phyloP scores from a whole-genome alignment of 805 yeast species.

The Hanseniaspora hatyaiensis region DNA sequence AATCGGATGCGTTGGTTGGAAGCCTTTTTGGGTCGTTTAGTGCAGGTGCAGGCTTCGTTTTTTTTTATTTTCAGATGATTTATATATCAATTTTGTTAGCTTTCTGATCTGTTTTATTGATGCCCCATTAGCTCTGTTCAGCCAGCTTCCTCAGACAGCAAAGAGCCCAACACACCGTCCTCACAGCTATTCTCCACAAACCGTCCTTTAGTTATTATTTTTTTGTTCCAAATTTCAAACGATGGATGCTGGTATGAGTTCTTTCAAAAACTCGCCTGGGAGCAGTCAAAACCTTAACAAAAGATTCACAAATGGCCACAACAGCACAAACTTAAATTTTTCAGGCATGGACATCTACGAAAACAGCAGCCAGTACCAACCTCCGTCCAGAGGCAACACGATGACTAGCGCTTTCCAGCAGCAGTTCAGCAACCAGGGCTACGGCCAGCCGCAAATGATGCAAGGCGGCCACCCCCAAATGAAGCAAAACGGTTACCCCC shows the following conservation, averaged over 20 bases:
- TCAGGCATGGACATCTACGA: neutral
- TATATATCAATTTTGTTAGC: too few relatives aligned
- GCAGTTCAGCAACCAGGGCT: conserved; percentile 17
- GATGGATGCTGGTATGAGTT: conserved; percentile 16
- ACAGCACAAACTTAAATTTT: neutral
- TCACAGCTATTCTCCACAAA: neutral
- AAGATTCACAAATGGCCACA: neutral
- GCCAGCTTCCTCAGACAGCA: too few relatives aligned
- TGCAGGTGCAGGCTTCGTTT: too few relatives aligned
- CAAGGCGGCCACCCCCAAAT: too few relatives aligned
- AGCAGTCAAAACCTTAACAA: neutral
- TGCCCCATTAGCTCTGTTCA: too few relatives aligned
- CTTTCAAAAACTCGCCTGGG: neutral
- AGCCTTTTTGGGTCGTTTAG: too few relatives aligned
- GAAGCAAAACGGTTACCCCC: too few relatives aligned
- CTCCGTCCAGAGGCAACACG: conserved; percentile 8
- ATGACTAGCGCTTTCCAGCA: conserved; percentile 2
- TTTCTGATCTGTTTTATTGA: too few relatives aligned
- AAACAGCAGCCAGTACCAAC: neutral
- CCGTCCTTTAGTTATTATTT: neutral
- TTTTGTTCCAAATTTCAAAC: neutral
- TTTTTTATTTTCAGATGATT: too few relatives aligned
- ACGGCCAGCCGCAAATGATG: conserved; percentile 8
- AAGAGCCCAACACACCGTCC: too few relatives aligned
- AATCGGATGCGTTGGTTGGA: too few relatives aligned